These are phyloP conservation scores for Aegilops bicornis DNA, from an alignment of 176 grass and related monocot species.

Conservation along the genomic window DNA sequence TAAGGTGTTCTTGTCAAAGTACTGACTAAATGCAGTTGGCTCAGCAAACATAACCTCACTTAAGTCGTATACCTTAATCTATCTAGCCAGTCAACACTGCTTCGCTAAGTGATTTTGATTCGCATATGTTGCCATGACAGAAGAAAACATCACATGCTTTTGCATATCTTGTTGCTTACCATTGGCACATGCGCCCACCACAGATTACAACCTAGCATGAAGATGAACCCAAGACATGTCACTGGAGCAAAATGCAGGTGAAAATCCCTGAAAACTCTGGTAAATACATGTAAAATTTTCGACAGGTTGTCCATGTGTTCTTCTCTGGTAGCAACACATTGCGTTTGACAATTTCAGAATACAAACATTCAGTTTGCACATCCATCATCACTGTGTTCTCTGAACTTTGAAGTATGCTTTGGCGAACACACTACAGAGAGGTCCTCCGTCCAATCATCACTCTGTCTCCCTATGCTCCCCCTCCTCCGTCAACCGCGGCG, in stretches of 20 bases:
- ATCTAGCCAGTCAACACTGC: not conserved
- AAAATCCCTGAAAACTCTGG: not conserved
- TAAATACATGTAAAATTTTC: not conserved
- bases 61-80: not conserved
- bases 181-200: not conserved
- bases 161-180: not conserved
- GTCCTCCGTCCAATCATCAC: not conserved
- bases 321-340: not conserved
- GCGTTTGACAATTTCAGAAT: not conserved
- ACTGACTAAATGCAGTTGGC: not conserved
- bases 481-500: not conserved
- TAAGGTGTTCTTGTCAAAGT: not conserved
- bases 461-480: not conserved
- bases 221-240: not conserved
- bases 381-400: not conserved
- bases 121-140: not conserved
- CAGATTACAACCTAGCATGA: not conserved
- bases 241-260: no score
- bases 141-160: not conserved
- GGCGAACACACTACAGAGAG: not conserved
- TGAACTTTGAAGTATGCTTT: not conserved
- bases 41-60: not conserved
- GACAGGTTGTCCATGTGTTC: not conserved
- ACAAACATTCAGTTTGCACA: not conserved
- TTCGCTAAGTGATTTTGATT: not conserved